Conservation (phyloP, 768 basidiomycete species). For the Fibroporia radiculosa region DNA sequence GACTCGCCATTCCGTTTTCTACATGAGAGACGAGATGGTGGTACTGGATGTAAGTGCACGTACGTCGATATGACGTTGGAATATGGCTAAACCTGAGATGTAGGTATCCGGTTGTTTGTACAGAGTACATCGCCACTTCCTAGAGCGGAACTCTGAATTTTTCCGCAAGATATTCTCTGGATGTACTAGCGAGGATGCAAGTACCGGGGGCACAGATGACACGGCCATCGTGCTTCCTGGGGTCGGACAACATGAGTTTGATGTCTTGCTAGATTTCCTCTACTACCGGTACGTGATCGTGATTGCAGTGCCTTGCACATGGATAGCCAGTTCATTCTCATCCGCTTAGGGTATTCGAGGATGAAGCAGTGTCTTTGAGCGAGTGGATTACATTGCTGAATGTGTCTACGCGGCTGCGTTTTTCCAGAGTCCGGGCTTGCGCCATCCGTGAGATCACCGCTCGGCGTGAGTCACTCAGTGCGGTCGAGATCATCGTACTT, state of each 20-base stretch:
- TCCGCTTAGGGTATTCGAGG: not conserved
- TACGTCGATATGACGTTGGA: not conserved
- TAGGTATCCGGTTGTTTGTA: slow-evolving; percentile 33
- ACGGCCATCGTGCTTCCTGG: slow-evolving; percentile 26
- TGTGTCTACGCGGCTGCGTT: slow-evolving; percentile 30
- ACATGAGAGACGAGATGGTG: slow-evolving; percentile 15
- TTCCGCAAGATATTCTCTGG: slow-evolving; percentile 27
- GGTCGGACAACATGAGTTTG: slow-evolving; percentile 27
- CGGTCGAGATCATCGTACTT: slow-evolving; percentile 16
- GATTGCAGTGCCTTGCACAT: not conserved
- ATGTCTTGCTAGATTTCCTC: slow-evolving; percentile 30
- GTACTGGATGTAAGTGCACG: slow-evolving; percentile 7
- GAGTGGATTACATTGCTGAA: slow-evolving; percentile 33
- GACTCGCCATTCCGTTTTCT: slow-evolving; percentile 9
- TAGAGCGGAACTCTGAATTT: slow-evolving; percentile 29
- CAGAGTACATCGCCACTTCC: slow-evolving; percentile 32
- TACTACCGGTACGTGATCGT: slow-evolving; percentile 27
- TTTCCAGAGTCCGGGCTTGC: slow-evolving; percentile 24
- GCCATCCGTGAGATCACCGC: slow-evolving; percentile 23
- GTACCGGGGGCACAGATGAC: slow-evolving; percentile 24
- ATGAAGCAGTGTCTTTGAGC: slow-evolving; percentile 11
- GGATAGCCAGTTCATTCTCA: not conserved
- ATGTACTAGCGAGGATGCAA: slow-evolving; percentile 3
- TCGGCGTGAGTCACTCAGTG: slow-evolving; percentile 6
- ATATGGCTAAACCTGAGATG: not conserved